A percentile compares a stretch with the other conserved stretches of the same genome.
Conservation (phyloP, 2,329 filamentous ascomycete species). For the Lasiodiplodia sp. region DNA sequence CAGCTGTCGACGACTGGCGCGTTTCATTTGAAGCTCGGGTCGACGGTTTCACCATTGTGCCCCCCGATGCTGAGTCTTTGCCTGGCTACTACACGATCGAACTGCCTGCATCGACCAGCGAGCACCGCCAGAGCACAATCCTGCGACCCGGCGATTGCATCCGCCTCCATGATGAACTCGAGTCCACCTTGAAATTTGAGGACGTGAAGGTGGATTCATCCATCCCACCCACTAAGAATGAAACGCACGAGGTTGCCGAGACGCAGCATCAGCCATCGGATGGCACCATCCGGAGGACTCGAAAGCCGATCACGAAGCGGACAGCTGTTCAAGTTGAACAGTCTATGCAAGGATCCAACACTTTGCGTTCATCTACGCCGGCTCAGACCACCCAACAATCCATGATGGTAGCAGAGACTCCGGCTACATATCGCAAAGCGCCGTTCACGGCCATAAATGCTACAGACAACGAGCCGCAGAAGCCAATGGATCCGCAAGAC, state of each 20-base stretch:
- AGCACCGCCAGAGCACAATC: background rate
- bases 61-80: background rate
- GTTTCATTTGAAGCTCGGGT: background rate
- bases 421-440: constrained; percentile 5
- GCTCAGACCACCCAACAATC: background rate
- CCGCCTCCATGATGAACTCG: background rate
- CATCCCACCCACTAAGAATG: background rate
- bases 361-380: background rate
- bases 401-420: constrained; percentile 13
- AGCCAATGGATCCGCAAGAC: background rate
- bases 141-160: constrained; percentile 14
- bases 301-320: background rate
- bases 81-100: background rate
- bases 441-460: background rate
- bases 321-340: constrained; percentile 12
- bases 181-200: background rate
- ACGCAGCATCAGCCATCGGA: background rate
- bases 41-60: background rate
- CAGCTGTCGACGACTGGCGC: background rate
- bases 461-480: background rate
- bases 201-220: constrained; percentile 17
- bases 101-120: background rate
- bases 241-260: constrained; percentile 6
- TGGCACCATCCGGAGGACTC: background rate
- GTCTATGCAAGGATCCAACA: constrained; percentile 15